Conservation (phyloP, 192 early-diverging fungal genomes). For the Coemansia sp. region DNA sequence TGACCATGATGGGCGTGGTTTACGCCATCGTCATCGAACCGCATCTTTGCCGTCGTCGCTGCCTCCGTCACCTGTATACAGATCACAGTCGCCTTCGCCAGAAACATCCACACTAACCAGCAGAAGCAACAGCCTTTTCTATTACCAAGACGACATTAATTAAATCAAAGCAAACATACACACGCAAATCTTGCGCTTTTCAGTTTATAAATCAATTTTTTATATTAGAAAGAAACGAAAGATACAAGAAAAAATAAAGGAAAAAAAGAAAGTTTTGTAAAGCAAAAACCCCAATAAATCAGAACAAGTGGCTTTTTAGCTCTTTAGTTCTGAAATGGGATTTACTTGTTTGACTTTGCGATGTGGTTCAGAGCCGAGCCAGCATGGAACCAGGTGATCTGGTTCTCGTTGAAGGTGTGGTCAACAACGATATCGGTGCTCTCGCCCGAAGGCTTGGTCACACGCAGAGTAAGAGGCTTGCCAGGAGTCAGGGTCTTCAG, state of each 20-base stretch:
- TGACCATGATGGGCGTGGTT: too few relatives aligned
- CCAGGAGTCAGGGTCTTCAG: conserved; percentile 81
- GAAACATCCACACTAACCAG: too few relatives aligned
- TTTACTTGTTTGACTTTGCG: conserved; percentile 50
- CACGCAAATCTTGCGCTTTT: too few relatives aligned
- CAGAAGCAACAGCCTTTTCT: too few relatives aligned
- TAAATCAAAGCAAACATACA: too few relatives aligned
- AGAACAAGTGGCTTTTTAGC: too few relatives aligned
- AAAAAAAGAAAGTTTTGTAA: neutral
- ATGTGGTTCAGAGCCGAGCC: conserved; percentile 87
- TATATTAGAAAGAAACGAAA: neutral
- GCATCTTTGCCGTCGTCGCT: too few relatives aligned
- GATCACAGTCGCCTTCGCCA: too few relatives aligned
- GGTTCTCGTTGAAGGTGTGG: conserved; percentile 98
- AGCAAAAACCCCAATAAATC: neutral
- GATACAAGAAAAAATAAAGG: conserved; percentile 9
- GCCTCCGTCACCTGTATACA: too few relatives aligned
- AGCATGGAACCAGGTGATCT: conserved; percentile 99
- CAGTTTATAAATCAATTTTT: neutral
- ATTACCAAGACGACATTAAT: too few relatives aligned
- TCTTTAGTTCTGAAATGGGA: too few relatives aligned
- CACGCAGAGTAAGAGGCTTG: conserved; percentile 80
- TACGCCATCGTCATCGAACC: too few relatives aligned
- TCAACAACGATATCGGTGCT: conserved; percentile 80
- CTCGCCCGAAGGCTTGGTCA: conserved; percentile 80